Base-by-base conservation (phyloP, 352 stramenopile genomes). In the Phytophthora fragariaefolia region DNA sequence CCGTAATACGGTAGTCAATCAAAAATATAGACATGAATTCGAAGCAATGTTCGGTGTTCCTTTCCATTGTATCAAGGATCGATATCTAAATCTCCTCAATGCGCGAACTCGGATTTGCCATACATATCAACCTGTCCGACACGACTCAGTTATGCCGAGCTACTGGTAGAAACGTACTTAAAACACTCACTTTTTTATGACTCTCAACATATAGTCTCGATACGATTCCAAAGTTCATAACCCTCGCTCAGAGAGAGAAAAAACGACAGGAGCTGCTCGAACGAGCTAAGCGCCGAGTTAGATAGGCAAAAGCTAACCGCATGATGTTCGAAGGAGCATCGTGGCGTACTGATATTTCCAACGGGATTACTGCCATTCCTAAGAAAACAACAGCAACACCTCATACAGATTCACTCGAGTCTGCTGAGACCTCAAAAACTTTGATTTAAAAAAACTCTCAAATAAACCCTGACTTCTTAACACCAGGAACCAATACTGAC, bases 381-480 rank as follows among this genome's bases (percentile, higher is more conserved):
- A 54, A 54, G 15, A 54, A 38, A 54, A 24, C 23, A 40, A 54
- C 47, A 13, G 9, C 18, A 59, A 64, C 38, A 53, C 64, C 36
- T 58, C 58, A 68, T 38, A 73, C 57, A 7, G 58, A 58, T 46
- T 48, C 48, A 32, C 52, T 45, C 43, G 48, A 57, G n/a, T n/a
- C n/a, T n/a, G n/a, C n/a, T n/a, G n/a, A n/a, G n/a, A n/a, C n/a
- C n/a, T n/a, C n/a, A n/a, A n/a, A n/a, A 58, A 58, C 22, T 36
- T 28, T 55, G 24, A 22, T 6, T 38, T 9, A 58, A 12, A 12
- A 24, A 58, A 58, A 38, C 48, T 36, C 6, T 18, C 30, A 36
- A 36, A 36, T 12, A 58, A 47, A 23, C 51, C 28, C 24, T 28
- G 32, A 58, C 27, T 23, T 17, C 9, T 58, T 47, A 36, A 36